These are phyloP conservation scores for Uromyces viciae-fabae DNA, from an alignment of 1,284 basidiomycete species.

Conservation along the genomic window DNA sequence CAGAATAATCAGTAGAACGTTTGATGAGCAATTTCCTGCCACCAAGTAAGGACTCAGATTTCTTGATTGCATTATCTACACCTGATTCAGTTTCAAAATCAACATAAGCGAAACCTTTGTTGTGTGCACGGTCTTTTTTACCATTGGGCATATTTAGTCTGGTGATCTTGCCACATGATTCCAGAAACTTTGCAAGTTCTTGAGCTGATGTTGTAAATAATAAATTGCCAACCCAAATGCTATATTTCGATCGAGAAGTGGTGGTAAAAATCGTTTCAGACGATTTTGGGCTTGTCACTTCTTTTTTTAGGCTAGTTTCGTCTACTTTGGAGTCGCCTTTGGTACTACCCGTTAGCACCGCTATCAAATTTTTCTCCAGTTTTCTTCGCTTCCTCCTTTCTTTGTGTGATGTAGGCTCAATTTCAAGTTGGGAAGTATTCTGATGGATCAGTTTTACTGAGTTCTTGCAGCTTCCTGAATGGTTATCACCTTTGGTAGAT, in stretches of 20 bases:
- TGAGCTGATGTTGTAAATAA: slow-evolving; percentile 11
- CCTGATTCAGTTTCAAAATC: slow-evolving; percentile 78
- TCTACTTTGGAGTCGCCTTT: neutral
- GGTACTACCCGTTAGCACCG: neutral
- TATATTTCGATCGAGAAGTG: neutral
- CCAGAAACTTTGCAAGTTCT: slow-evolving; percentile 16
- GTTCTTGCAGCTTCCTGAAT: too few species aligned
- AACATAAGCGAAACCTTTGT: slow-evolving; percentile 75
- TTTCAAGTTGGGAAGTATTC: too few species aligned
- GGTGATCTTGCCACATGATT: neutral
- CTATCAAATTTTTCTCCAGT: neutral
- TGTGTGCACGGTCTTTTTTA: neutral
- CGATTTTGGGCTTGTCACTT: neutral
- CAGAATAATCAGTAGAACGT: slow-evolving; percentile 60
- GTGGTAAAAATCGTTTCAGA: slow-evolving; percentile 15
- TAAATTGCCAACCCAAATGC: slow-evolving; percentile 37
- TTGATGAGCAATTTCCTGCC: slow-evolving; percentile 89
- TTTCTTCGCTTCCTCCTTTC: slow-evolving; percentile 35
- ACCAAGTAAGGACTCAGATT: slow-evolving; percentile 76
- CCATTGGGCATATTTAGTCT: slow-evolving; percentile 19
- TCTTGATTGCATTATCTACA: slow-evolving; percentile 69
- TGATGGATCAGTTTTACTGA: too few species aligned
- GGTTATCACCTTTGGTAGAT: too few species aligned
- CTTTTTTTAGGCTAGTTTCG: neutral
- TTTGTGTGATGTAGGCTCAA: slow-evolving; percentile 17